Conservation (phyloP, 2,329 filamentous ascomycete genomes). For the Zarea fungicola region DNA sequence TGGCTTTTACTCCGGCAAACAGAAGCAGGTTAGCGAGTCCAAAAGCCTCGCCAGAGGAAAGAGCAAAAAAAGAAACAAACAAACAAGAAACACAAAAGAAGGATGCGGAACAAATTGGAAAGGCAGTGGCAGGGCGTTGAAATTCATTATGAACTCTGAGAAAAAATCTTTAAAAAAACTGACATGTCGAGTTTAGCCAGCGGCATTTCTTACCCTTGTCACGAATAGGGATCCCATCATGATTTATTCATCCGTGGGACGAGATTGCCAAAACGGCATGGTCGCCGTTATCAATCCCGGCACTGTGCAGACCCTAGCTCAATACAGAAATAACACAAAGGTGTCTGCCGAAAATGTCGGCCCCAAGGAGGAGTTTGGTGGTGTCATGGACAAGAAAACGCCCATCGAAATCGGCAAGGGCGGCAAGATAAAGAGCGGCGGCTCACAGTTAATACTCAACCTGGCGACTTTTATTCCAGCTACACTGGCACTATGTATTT, state of each 20-base stretch:
- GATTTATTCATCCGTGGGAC: neutral
- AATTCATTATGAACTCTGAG: no score
- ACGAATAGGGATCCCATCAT: neutral
- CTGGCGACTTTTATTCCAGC: no score
- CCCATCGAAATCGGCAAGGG: no score
- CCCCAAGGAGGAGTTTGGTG: neutral
- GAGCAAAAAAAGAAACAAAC: no score
- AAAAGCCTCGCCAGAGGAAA: no score
- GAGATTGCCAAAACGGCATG: neutral
- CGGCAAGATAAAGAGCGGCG: no score
- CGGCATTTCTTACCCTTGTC: neutral
- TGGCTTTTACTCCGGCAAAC: constrained; percentile 1
- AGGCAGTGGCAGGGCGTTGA: no score
- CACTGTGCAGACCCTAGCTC: neutral
- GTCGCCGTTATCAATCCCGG: neutral
- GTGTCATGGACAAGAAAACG: neutral
- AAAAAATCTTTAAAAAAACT: neutral
- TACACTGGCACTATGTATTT: no score
- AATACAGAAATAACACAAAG: neutral
- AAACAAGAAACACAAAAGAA: no score
- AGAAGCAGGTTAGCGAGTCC: neutral
- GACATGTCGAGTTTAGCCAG: neutral
- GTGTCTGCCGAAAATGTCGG: neutral
- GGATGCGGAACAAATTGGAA: no score
- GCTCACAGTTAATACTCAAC: no score